Evolutionary conservation across 192 early-diverging fungal species (phyloP).

Genomic region (Backusella macrospora): DNA sequence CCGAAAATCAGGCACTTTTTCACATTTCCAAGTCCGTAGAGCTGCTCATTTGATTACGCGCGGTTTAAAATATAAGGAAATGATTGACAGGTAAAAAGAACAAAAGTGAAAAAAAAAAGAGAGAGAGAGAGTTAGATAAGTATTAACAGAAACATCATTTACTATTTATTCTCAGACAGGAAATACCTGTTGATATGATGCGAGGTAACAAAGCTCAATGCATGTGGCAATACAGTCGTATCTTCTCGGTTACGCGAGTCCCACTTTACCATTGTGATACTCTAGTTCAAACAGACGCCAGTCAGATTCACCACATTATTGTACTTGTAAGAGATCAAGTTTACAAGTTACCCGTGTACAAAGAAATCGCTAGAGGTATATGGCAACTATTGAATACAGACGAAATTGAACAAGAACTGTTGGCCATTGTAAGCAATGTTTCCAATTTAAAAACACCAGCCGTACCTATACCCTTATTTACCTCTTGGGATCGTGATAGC

Average conservation of each 20-base stretch:
- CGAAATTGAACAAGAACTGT: constrained; percentile 62
- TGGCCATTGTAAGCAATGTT: neutral
- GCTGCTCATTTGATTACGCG: constrained; percentile 73
- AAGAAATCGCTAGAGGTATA: constrained; percentile 51
- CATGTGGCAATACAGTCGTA: constrained; percentile 83
- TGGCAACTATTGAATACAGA: constrained; percentile 57
- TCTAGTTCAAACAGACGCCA: constrained; percentile 55
- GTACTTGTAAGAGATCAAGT: constrained; percentile 79
- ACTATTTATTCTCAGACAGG: constrained; percentile 32
- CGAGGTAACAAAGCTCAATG: constrained; percentile 70
- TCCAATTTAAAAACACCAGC: constrained; percentile 37
- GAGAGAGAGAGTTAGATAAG: neutral
- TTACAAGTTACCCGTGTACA: constrained; percentile 71
- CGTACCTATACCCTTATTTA: constrained; percentile 69
- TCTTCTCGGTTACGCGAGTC: constrained; percentile 83
- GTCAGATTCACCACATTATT: constrained; percentile 58
- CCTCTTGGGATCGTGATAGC: constrained; percentile 78
- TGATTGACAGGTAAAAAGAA: constrained; percentile 57
- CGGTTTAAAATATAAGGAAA: constrained; percentile 76
- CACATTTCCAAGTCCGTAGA: constrained; percentile 79
- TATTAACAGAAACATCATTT: neutral
- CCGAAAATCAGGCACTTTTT: constrained; percentile 51
- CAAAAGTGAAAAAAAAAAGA: neutral
- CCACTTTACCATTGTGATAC: constrained; percentile 79
- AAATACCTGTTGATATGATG: constrained; percentile 63